Evolutionary conservation across 1,139 yeast genomes (phyloP), one percentile per base, ranked within the genome.

Genomic region (Yamadazyma taylorii): DNA sequence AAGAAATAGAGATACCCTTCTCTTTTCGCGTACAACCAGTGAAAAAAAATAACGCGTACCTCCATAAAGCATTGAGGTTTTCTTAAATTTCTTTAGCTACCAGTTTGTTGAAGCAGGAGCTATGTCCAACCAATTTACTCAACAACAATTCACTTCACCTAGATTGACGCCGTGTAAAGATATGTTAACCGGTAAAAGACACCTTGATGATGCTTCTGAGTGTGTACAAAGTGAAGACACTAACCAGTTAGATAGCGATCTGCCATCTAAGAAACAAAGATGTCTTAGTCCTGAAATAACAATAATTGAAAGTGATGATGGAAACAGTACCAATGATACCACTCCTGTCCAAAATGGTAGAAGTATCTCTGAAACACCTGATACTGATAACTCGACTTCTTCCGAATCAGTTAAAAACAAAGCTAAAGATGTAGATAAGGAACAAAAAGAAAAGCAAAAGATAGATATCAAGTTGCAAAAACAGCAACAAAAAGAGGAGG

Each of bases 301-400:
- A 4, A 24, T 36, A 6, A 21, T 27, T 14, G 38, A 36, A 24
- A 33, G 57, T 36, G 55, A 9, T 27, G 30, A 16, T 10, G 14
- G 28, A 12, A 13, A 25, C 10, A 13, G 17, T 11, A 25, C 16
- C 16, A 25, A 25, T 19, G 21, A 8, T 19, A 8, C 8, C 21
- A 19, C 21, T 19, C 21, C 21, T 19, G 8, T 8, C 8, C 8
- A 8, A 4, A 58, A 56, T 28, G 46, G 44, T 8, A 25, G 26
- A 17, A 5, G n/a, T n/a, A n/a, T n/a, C n/a, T n/a, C n/a, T n/a
- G n/a, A n/a, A n/a, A n/a, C n/a, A n/a, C n/a, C n/a, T n/a, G n/a
- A n/a, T n/a, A n/a, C n/a, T n/a, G n/a, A n/a, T n/a, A n/a, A n/a
- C n/a, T n/a, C n/a, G n/a, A n/a, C n/a, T n/a, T n/a, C n/a, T n/a